Base-by-base conservation (phyloP, 2,329 filamentous ascomycete species). In the Aulographum hederae region DNA sequence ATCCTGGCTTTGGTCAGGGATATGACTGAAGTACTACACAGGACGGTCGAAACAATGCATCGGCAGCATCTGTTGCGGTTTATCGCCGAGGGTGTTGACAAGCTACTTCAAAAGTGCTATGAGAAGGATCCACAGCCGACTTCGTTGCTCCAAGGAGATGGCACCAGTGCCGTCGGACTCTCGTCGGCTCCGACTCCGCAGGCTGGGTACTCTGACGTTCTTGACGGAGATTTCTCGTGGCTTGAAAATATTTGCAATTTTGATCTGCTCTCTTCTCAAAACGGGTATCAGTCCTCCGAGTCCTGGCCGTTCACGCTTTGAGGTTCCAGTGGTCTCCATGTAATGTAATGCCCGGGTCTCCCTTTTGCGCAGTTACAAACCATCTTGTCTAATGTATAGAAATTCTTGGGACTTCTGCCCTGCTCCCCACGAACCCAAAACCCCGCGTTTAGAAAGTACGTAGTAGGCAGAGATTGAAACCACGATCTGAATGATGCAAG, bases 181-280 rank as follows among this genome's bases (percentile, higher is more conserved):
- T n/a, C n/a, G n/a, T n/a, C n/a, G n/a, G n/a, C n/a, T n/a, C 21
- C 21, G n/a, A 8, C 21, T 25, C 8, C 21, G 8, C 21, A 25
- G 21, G 8, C 21, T 25, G 8, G n/a, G 8, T 25, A 25, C 21
- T 8, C n/a, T 8, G 21, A 25, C 21, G n/a, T 8, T 25, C 8
- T 25, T 8, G 21, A 25, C 21, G n/a, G n/a, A n/a, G n/a, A n/a
- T n/a, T 25, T 25, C n/a, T 8, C 8, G 8, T 25, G 21, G 21
- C 21, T 25, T n/a, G 21, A 25, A 25, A 25, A 25, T n/a, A 25
- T 25, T 25, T 25, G 8, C 21, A 25, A 25, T 25, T 25, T 25
- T n/a, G 21, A 25, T n/a, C n/a, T 25, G 8, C n/a, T 25, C 8
- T 25, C 21, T n/a, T 8, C 21, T 8, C 21, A 25, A n/a, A 25